phyloP scores from a whole-genome alignment of 1,139 yeast genomes.

The Zygosaccharomyces pseudobailii region DNA sequence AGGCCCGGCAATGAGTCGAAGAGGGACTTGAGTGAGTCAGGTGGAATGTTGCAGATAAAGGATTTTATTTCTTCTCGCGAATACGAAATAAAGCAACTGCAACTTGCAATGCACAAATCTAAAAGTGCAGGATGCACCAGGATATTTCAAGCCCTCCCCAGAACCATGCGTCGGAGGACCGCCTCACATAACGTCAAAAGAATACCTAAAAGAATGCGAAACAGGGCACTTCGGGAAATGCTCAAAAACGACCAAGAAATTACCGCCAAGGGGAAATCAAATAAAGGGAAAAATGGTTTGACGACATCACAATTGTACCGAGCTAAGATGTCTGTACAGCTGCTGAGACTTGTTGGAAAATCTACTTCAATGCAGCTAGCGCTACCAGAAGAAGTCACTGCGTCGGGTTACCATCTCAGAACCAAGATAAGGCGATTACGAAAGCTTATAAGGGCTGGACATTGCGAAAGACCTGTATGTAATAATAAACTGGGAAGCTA shows the following conservation, averaged over 20 bases:
- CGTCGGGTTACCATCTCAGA: conserved; percentile 34
- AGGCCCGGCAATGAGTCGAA: conserved; percentile 8
- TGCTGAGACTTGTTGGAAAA: conserved; percentile 52
- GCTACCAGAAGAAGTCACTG: conserved; percentile 37
- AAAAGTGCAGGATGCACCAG: conserved; percentile 68
- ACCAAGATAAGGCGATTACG: conserved; percentile 37
- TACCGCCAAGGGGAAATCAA: conserved; percentile 17
- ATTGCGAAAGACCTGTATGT: conserved; percentile 13
- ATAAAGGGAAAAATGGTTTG: conserved; percentile 34
- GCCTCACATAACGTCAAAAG: conserved; percentile 93
- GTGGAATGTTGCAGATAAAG: conserved; percentile 62
- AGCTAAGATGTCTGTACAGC: conserved; percentile 46
- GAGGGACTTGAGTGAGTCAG: conserved; percentile 32
- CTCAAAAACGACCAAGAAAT: conserved; percentile 34
- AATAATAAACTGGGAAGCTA: conserved; percentile 58
- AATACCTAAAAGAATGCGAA: conserved; percentile 77
- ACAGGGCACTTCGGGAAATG: conserved; percentile 73
- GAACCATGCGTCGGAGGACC: conserved; percentile 79
- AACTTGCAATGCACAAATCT: conserved; percentile 69
- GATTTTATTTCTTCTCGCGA: conserved; percentile 67
- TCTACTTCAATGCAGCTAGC: conserved; percentile 42
- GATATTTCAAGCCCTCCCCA: conserved; percentile 82
- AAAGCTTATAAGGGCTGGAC: conserved; percentile 27
- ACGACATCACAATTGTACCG: conserved; percentile 55
- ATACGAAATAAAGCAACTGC: conserved; percentile 73